Evolutionary conservation across 1,139 yeast genomes (phyloP).

Genomic region (Nakaseomyces kungkrabaensis): DNA sequence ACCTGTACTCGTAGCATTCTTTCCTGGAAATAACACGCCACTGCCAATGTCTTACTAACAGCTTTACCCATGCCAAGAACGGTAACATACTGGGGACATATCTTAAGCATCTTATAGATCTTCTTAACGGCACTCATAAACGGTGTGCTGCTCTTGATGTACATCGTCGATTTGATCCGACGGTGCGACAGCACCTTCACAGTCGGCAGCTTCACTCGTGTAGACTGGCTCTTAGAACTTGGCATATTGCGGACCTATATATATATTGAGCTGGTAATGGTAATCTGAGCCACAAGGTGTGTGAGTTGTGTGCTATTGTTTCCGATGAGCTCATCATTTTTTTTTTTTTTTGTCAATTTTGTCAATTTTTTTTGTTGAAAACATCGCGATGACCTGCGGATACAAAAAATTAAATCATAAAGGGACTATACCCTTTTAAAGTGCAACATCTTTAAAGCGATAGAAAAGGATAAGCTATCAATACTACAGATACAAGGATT

Average conservation of each 20-base stretch:
- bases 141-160: slow-evolving; percentile 52
- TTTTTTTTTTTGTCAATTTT: not conserved
- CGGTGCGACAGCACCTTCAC: slow-evolving; percentile 22
- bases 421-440: not conserved
- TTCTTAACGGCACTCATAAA: slow-evolving; percentile 53
- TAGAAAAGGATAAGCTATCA: too few relatives aligned
- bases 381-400: not conserved
- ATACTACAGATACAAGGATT: not conserved
- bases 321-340: not conserved
- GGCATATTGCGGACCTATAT: too few relatives aligned
- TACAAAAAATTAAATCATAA: not conserved
- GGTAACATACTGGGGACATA: slow-evolving; percentile 36
- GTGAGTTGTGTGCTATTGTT: too few relatives aligned
- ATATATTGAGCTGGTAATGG: too few relatives aligned
- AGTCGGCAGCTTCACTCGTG: slow-evolving; percentile 21
- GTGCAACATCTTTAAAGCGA: too few relatives aligned
- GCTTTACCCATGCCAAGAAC: slow-evolving; percentile 65
- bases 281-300: too few relatives aligned
- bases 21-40: slow-evolving; percentile 46
- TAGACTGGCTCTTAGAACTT: not conserved
- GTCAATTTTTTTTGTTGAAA: not conserved
- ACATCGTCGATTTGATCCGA: slow-evolving; percentile 38
- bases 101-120: slow-evolving; percentile 40
- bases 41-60: slow-evolving; percentile 42
- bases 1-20: slow-evolving; percentile 42